phyloP scores from a whole-genome alignment of 2,329 filamentous ascomycete genomes.

The Nannizziopsis arthrosporioides region DNA sequence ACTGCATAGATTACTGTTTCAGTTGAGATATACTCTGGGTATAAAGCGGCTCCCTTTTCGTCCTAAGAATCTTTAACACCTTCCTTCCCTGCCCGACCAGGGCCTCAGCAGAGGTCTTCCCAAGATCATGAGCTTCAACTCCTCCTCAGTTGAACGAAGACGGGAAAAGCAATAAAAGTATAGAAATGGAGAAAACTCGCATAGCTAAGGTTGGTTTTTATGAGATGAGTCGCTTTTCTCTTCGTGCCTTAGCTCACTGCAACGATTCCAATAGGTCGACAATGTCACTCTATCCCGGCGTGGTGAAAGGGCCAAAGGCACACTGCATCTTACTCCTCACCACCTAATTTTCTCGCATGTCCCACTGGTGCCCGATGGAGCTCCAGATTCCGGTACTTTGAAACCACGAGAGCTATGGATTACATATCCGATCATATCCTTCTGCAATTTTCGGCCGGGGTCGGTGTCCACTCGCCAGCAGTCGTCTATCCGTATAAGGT shows the following conservation, averaged over 20 bases:
- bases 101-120: too few species aligned
- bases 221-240: not conserved
- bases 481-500: conserved; percentile 74
- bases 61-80: too few species aligned
- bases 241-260: conserved; percentile 1
- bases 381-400: conserved; percentile 31
- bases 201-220: conserved; percentile 14
- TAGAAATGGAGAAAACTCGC: conserved; percentile 15
- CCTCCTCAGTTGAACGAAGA: not conserved
- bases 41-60: too few species aligned
- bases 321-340: conserved; percentile 51
- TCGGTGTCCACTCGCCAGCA: conserved; percentile 57
- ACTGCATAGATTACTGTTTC: too few species aligned
- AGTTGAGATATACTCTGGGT: too few species aligned
- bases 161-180: not conserved
- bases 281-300: conserved; percentile 49
- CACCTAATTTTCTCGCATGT: conserved; percentile 53
- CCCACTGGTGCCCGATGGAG: conserved; percentile 32
- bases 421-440: conserved; percentile 80
- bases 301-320: conserved; percentile 46
- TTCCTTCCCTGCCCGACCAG: too few species aligned
- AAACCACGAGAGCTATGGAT: conserved; percentile 71
- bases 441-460: conserved; percentile 65
- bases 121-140: not conserved
- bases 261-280: conserved; percentile 31